Percentiles rank a stretch among this genome's conserved stretches.
phyloP scores from a whole-genome alignment of 352 stramenopile species.

The Globisporangium spiculum region DNA sequence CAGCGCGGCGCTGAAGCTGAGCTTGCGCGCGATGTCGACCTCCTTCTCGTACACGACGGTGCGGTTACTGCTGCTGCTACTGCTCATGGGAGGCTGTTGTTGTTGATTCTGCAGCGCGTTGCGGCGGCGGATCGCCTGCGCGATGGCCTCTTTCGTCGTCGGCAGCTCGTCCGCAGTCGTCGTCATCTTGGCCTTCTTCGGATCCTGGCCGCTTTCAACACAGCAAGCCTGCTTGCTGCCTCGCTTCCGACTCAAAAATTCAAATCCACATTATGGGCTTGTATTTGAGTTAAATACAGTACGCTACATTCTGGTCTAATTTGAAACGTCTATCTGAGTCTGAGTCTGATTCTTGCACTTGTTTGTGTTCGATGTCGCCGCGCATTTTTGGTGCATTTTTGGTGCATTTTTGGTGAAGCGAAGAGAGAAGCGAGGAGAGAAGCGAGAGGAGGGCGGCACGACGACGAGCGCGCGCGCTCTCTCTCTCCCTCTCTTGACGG shows the following conservation, averaged over 20 bases:
- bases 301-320: neutral
- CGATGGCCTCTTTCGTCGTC: conserved; percentile 20
- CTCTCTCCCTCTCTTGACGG: neutral
- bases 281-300: neutral
- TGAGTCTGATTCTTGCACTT: no score
- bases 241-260: neutral
- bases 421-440: neutral
- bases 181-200: neutral
- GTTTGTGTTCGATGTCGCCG: neutral
- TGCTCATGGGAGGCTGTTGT: neutral
- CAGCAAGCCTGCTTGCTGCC: neutral
- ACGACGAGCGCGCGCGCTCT: neutral
- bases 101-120: conserved; percentile 14
- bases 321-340: neutral
- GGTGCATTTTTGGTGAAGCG: neutral
- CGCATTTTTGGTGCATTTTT: no score
- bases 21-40: conserved; percentile 48
- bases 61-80: neutral
- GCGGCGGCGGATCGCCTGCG: conserved; percentile 14
- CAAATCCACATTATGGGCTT: neutral
- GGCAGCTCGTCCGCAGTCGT: conserved; percentile 1
- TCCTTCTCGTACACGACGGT: conserved; percentile 16
- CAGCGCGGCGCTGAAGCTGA: conserved; percentile 65
- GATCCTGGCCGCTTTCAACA: neutral
- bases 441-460: neutral